phyloP scores from a whole-genome alignment of 306 rosid genomes.

The Rosa lucieae region DNA sequence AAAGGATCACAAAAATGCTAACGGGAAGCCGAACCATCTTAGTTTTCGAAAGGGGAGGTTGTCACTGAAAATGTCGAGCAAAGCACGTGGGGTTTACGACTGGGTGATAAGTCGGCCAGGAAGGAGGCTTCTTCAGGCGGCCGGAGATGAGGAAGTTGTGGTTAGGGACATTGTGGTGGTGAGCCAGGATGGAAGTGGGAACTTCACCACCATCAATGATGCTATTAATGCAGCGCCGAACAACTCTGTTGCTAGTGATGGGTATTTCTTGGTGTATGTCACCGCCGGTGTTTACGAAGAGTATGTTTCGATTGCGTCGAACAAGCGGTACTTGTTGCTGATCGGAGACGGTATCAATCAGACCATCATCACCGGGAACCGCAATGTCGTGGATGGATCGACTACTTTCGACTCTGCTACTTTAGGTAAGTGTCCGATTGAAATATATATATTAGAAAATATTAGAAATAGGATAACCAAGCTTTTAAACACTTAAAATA shows the following conservation, averaged over 20 bases:
- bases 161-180: conserved; percentile 37
- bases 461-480: too few relatives aligned
- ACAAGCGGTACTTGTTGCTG: conserved; percentile 41
- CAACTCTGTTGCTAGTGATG: conserved; percentile 31
- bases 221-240: conserved; percentile 40
- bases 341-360: conserved; percentile 48
- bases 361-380: conserved; percentile 40
- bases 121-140: conserved; percentile 22
- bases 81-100: conserved; percentile 16
- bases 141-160: conserved; percentile 25
- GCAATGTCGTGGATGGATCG: conserved; percentile 36
- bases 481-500: background rate
- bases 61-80: conserved; percentile 32
- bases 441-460: too few relatives aligned
- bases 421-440: conserved; percentile 15
- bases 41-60: conserved; percentile 27
- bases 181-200: conserved; percentile 30
- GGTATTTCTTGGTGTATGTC: conserved; percentile 47
- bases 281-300: conserved; percentile 42
- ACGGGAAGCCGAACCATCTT: background rate
- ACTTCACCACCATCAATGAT: conserved; percentile 33
- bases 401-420: conserved; percentile 45
- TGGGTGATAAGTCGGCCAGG: conserved; percentile 4
- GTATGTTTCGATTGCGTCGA: conserved; percentile 27
- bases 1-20: conserved; percentile 5